These are phyloP conservation scores for grape (Vitis vinifera) DNA, from an alignment of 164 flowering plant genomes.

Conservation along the genomic window ASM3070453v1 NC_081818.1:540001-540500, in stretches of 20 bases:
- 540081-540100: slow-evolving; percentile 37
- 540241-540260: slow-evolving; percentile 30
- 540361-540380: slow-evolving; percentile 33
- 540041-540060: neutral
- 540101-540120: slow-evolving; percentile 26
- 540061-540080: slow-evolving; percentile 5
- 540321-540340: slow-evolving; percentile 33
- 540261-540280: slow-evolving; percentile 19
- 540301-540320: slow-evolving; percentile 40
- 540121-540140: slow-evolving; percentile 32
- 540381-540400: slow-evolving; percentile 31
- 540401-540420: slow-evolving; percentile 24
- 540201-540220: slow-evolving; percentile 27
- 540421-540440: slow-evolving; percentile 42
- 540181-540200: slow-evolving; percentile 32
- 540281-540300: slow-evolving; percentile 35
- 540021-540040: slow-evolving; percentile 18
- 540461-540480: slow-evolving; percentile 31
- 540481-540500: slow-evolving; percentile 17
- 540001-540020: slow-evolving; percentile 21
- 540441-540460: slow-evolving; percentile 32
- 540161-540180: slow-evolving; percentile 41
- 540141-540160: slow-evolving; percentile 43
- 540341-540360: slow-evolving; percentile 31
- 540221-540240: slow-evolving; percentile 11